Evolutionary conservation across 148 eudicot genomes (phyloP).

Genomic region (Limonium bicolor): DNA sequence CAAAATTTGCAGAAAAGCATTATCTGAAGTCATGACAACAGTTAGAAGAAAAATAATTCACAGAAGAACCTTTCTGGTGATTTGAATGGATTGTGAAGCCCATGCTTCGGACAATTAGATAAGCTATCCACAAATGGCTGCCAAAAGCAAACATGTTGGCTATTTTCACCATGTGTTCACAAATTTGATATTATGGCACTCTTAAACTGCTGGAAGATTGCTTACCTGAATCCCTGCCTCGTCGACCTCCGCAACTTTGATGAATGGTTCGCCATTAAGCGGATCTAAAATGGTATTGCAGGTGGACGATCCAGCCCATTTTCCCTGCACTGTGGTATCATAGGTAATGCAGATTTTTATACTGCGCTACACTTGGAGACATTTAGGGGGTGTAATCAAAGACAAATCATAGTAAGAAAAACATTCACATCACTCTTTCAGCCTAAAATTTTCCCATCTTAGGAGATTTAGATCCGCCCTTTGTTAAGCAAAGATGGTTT

Average conservation of each 20-base stretch:
- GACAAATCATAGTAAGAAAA: background rate
- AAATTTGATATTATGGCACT: too few species aligned
- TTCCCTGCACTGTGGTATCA: slow-evolving; percentile 63
- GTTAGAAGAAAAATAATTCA: background rate
- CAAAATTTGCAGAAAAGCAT: background rate
- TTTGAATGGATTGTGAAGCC: slow-evolving; percentile 93
- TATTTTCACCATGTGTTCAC: too few species aligned
- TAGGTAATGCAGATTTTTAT: slow-evolving; percentile 2
- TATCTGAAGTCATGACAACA: background rate
- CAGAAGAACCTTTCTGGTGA: slow-evolving; percentile 73
- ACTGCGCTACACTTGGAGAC: background rate
- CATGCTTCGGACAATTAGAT: slow-evolving; percentile 88
- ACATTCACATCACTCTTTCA: too few species aligned
- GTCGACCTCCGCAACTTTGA: slow-evolving; percentile 81
- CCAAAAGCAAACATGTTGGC: too few species aligned
- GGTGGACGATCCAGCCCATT: slow-evolving; percentile 54
- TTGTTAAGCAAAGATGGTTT: too few species aligned
- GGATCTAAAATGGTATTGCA: slow-evolving; percentile 89
- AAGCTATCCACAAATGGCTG: slow-evolving; percentile 99
- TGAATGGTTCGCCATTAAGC: slow-evolving; percentile 86
- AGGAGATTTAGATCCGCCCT: too few species aligned
- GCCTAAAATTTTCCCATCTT: too few species aligned
- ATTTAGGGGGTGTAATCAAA: background rate
- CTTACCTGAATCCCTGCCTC: slow-evolving; percentile 60
- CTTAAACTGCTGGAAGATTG: background rate